Conservation (phyloP, 2,329 filamentous ascomycete genomes). For the Calonectria pseudoreteaudii region DNA sequence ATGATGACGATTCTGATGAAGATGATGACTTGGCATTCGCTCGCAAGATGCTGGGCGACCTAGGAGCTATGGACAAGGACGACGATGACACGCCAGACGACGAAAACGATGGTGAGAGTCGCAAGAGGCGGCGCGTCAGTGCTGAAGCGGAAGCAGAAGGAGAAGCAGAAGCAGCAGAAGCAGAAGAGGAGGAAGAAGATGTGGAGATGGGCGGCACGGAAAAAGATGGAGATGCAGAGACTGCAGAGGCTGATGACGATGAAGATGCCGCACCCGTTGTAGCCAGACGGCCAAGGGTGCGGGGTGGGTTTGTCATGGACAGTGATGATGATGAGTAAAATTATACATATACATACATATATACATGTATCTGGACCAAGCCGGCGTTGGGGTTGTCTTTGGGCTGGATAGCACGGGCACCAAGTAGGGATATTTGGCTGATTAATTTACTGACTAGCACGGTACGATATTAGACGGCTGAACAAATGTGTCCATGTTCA, state of each 20-base stretch:
- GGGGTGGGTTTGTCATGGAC: constrained; percentile 68
- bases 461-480: neutral
- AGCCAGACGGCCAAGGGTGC: constrained; percentile 57
- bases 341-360: neutral
- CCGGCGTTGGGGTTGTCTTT: constrained; percentile 29
- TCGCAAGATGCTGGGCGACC: constrained; percentile 38
- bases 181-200: constrained; percentile 36
- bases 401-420: constrained; percentile 6
- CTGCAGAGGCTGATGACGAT: constrained; percentile 37
- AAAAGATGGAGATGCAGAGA: constrained; percentile 8
- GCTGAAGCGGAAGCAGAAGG: constrained; percentile 42
- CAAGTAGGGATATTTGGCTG: neutral
- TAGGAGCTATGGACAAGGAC: constrained; percentile 35
- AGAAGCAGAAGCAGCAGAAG: constrained; percentile 37
- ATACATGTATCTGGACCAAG: neutral
- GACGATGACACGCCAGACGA: constrained; percentile 45
- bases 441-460: neutral
- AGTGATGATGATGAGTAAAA: constrained; percentile 67
- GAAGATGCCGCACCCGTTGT: constrained; percentile 44
- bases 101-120: constrained; percentile 48
- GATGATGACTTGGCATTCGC: constrained; percentile 37
- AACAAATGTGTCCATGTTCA: neutral
- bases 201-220: constrained; percentile 42
- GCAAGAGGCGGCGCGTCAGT: constrained; percentile 53
- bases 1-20: constrained; percentile 41